phyloP scores from a whole-genome alignment of 805 yeast species.

The Scheffersomyces coipomensis region DNA sequence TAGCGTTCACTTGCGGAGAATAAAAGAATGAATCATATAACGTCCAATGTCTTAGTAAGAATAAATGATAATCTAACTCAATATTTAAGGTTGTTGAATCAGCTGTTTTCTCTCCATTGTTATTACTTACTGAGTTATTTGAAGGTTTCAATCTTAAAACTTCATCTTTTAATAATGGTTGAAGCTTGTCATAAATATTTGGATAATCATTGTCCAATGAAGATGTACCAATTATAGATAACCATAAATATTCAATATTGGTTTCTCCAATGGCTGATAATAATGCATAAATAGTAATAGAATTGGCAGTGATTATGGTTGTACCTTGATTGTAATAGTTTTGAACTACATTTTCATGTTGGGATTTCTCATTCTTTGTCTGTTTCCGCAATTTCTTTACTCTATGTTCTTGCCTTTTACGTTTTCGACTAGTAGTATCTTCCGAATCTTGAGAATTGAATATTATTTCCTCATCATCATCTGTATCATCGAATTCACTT shows the following conservation, averaged over 20 bases:
- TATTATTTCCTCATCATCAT: constrained; percentile 19
- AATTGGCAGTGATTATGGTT: constrained; percentile 66
- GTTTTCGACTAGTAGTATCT: constrained; percentile 21
- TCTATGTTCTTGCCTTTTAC: constrained; percentile 27
- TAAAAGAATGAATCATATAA: constrained; percentile 87
- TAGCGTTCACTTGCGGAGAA: constrained; percentile 88
- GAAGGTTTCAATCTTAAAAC: constrained; percentile 65
- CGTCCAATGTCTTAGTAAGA: constrained; percentile 89
- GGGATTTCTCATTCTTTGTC: constrained; percentile 35
- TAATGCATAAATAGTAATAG: constrained; percentile 79
- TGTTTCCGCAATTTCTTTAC: constrained; percentile 35
- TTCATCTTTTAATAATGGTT: constrained; percentile 79
- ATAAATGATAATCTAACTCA: constrained; percentile 83
- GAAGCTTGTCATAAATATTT: constrained; percentile 66
- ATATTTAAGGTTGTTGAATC: constrained; percentile 51
- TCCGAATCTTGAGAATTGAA: constrained; percentile 24
- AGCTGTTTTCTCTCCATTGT: constrained; percentile 30
- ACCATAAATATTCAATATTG: constrained; percentile 69
- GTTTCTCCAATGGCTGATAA: constrained; percentile 84
- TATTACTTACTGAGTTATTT: constrained; percentile 8
- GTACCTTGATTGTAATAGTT: constrained; percentile 84
- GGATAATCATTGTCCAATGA: constrained; percentile 75
- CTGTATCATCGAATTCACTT: constrained; percentile 27
- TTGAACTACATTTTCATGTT: constrained; percentile 59
- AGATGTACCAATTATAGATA: constrained; percentile 83